phyloP scores from a whole-genome alignment of 164 flowering plant species.

The Aristolochia contorta region DNA sequence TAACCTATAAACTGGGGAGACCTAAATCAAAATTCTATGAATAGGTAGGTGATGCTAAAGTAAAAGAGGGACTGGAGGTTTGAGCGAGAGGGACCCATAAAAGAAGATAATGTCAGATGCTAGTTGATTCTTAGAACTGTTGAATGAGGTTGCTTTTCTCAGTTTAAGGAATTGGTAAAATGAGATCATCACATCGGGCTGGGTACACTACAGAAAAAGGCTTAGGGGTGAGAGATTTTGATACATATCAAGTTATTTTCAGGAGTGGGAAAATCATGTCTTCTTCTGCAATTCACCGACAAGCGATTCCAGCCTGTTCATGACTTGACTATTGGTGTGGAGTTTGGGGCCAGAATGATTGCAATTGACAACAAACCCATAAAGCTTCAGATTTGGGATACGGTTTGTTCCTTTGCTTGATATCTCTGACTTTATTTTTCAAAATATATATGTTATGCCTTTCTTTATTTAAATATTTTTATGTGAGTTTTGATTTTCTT shows the following conservation, averaged over 20 bases:
- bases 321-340: slow-evolving; percentile 42
- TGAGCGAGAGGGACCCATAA: no score
- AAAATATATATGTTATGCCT: not conserved
- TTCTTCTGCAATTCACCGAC: slow-evolving; percentile 40
- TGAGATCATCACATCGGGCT: not conserved
- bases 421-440: not conserved
- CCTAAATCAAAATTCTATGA: no score
- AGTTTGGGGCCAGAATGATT: slow-evolving; percentile 41
- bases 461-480: not conserved
- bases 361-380: slow-evolving; percentile 27
- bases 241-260: not conserved
- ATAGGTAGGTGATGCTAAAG: no score
- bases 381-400: slow-evolving; percentile 44
- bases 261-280: slow-evolving; percentile 48
- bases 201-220: no score
- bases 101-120: no score
- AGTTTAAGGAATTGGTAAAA: not conserved
- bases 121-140: not conserved
- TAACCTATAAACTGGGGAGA: no score
- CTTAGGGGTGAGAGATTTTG: no score
- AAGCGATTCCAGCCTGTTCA: slow-evolving; percentile 41
- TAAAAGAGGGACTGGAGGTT: no score
- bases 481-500: no score
- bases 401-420: slow-evolving; percentile 13
- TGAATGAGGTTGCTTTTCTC: no score